Evolutionary conservation across 1,284 basidiomycete genomes (phyloP), one percentile per base, ranked within the genome.

Genomic region (Trametes versicolor): DNA sequence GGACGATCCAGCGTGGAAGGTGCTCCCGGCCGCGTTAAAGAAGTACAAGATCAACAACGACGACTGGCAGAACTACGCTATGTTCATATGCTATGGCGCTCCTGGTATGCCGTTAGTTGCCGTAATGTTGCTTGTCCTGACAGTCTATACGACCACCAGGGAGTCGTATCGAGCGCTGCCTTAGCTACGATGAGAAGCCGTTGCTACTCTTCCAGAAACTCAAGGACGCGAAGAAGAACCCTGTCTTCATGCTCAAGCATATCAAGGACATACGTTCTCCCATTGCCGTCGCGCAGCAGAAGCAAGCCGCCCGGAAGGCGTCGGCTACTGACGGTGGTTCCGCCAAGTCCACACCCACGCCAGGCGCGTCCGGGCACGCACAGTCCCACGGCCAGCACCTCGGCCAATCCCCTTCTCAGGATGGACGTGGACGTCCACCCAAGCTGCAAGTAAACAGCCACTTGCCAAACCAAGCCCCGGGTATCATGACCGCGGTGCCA

Each of bases 11-110:
- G 98, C 97, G 61, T 97, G 94, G 91, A 98, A 98, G 75, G 97
- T 99, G 19, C 82, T 99, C 19, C 97, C 98, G 0, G 97, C 97
- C 0, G 98, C 98, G 19, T 83, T 99, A 69, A 98, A 98, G 81
- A 99, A 99, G 79, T 99, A 99, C 80, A 96, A 96, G 76, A 99
- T 99, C 79, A 92, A 97, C 75, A 97, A 97, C 75, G 98, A 99
- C 72, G 97, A 96, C 77, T 99, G 97, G 97, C 92, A 95, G 82
- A 93, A 95, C 74, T 99, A 99, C 81, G 98, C 97, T 27, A 92
- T 99, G 87, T 99, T 99, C 80, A 99, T 99, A 70, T 99, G 97
- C 74, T 98, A 97, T 77, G 97, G 95, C 17, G 91, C 92, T 65
- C 86, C 95, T 56, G 94, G 95, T 95, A 74, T 72, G 85, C 79